Evolutionary conservation across 1,284 basidiomycete species (phyloP).

Genomic region (Cutaneotrichosporon sp.): DNA sequence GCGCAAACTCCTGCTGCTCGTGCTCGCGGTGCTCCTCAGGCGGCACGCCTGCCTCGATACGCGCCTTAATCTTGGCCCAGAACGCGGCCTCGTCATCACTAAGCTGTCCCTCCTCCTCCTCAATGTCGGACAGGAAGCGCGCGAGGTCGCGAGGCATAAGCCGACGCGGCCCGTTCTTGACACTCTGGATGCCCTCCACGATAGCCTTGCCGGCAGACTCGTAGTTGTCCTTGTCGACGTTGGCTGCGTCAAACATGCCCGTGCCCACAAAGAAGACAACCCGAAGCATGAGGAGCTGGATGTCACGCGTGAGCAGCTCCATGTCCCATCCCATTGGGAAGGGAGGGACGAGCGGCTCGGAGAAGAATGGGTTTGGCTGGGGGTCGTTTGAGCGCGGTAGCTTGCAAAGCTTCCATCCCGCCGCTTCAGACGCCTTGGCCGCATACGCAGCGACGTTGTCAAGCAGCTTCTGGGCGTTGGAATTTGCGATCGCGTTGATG

Average conservation of each 20-base stretch:
- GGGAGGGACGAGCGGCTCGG: constrained; percentile 26
- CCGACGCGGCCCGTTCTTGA: constrained; percentile 21
- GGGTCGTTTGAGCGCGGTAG: constrained; percentile 19
- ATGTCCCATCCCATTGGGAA: constrained; percentile 45
- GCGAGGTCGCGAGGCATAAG: constrained; percentile 31
- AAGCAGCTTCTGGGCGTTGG: constrained; percentile 40
- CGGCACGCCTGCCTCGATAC: constrained; percentile 12
- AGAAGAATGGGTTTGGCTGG: constrained; percentile 16
- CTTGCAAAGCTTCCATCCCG: constrained; percentile 37
- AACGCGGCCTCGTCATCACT: constrained; percentile 18
- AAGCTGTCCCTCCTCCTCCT: constrained; percentile 34
- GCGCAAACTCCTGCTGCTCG: constrained; percentile 9
- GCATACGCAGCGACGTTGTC: constrained; percentile 47
- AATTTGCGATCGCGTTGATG: constrained; percentile 40
- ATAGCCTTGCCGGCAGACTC: constrained; percentile 19
- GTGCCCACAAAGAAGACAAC: constrained; percentile 29
- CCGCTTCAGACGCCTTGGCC: constrained; percentile 33
- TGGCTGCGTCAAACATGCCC: constrained; percentile 11
- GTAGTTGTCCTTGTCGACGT: constrained; percentile 22
- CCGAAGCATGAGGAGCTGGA: constrained; percentile 30
- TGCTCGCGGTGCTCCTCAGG: constrained; percentile 13
- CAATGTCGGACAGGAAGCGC: constrained; percentile 39
- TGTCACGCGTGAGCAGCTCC: constrained; percentile 39
- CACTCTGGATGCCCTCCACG: constrained; percentile 15
- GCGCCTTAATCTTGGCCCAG: constrained; percentile 20